Percentiles rank a stretch among this genome's conserved stretches.
These are phyloP conservation scores for Xylaria palmicola DNA, from an alignment of 495 filamentous ascomycete genomes.

Conservation along the genomic window DNA sequence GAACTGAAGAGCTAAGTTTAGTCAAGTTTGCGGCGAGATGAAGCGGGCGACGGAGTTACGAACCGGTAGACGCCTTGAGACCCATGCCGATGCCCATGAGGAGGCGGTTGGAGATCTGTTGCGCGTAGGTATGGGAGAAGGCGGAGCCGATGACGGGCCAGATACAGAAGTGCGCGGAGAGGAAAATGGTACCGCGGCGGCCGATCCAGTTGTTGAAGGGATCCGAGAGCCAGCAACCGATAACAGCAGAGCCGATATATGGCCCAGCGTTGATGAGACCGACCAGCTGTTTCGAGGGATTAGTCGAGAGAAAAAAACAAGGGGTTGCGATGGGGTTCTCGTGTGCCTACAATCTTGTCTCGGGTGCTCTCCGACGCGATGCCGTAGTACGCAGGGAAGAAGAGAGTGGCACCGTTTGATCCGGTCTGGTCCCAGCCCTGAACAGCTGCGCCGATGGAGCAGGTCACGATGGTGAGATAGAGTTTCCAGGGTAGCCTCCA, in stretches of 20 bases:
- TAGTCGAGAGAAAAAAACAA: not conserved
- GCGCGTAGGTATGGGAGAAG: constrained; percentile 60
- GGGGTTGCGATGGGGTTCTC: constrained; percentile 21
- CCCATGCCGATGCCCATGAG: constrained; percentile 76
- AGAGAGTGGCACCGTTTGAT: constrained; percentile 73
- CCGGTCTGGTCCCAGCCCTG: constrained; percentile 75
- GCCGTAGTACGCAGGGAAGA: constrained; percentile 52
- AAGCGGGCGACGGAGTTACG: not conserved
- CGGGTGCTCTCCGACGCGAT: constrained; percentile 48
- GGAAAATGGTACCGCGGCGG: constrained; percentile 67
- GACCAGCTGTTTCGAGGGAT: constrained; percentile 28
- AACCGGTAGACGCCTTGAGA: constrained; percentile 49
- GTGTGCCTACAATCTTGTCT: constrained; percentile 44
- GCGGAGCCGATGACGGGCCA: constrained; percentile 63
- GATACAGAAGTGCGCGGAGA: constrained; percentile 63
- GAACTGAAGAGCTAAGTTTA: constrained; percentile 46
- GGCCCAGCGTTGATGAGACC: constrained; percentile 54
- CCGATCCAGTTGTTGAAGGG: constrained; percentile 67
- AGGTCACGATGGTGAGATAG: constrained; percentile 62
- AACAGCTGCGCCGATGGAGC: constrained; percentile 73
- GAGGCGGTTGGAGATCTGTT: constrained; percentile 62
- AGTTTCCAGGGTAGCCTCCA: constrained; percentile 65
- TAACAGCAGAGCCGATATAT: constrained; percentile 48
- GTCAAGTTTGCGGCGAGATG: not conserved
- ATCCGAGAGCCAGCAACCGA: constrained; percentile 69